These are phyloP conservation scores for Nemania sp. DNA, from an alignment of 2,329 filamentous ascomycete genomes.

Conservation along the genomic window DNA sequence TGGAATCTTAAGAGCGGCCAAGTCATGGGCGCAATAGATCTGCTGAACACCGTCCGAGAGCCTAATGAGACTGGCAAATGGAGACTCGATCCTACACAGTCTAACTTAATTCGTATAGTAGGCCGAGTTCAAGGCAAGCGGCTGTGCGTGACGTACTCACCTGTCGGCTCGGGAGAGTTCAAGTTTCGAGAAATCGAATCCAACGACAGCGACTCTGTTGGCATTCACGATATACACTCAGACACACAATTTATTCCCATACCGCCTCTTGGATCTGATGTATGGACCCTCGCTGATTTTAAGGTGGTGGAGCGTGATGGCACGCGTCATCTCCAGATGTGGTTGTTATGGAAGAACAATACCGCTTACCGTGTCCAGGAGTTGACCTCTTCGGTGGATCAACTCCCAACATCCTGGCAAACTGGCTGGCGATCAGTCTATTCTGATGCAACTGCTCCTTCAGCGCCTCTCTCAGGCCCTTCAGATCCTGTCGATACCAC, in stretches of 20 bases:
- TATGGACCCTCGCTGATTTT: conserved; percentile 83
- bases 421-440: conserved; percentile 72
- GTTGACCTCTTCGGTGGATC: conserved; percentile 71
- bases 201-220: conserved; percentile 63
- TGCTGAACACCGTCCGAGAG: conserved; percentile 69
- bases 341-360: conserved; percentile 86
- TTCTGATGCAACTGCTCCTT: conserved; percentile 59
- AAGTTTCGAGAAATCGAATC: conserved; percentile 85
- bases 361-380: conserved; percentile 75
- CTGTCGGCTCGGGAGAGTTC: conserved; percentile 84
- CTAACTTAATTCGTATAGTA: conserved; percentile 74
- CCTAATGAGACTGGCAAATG: conserved; percentile 73
- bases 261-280: conserved; percentile 69
- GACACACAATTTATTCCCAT: conserved; percentile 65
- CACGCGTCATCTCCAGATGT: conserved; percentile 59
- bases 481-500: conserved; percentile 70
- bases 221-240: conserved; percentile 73
- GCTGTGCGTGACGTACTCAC: conserved; percentile 80
- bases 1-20: conserved; percentile 88
- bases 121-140: conserved; percentile 57
- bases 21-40: conserved; percentile 74
- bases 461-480: conserved; percentile 60
- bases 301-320: conserved; percentile 61
- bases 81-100: conserved; percentile 77
- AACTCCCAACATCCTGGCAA: conserved; percentile 64